Base-by-base conservation (phyloP, 73 alveolate genomes). In the Halteria grandinella region DNA sequence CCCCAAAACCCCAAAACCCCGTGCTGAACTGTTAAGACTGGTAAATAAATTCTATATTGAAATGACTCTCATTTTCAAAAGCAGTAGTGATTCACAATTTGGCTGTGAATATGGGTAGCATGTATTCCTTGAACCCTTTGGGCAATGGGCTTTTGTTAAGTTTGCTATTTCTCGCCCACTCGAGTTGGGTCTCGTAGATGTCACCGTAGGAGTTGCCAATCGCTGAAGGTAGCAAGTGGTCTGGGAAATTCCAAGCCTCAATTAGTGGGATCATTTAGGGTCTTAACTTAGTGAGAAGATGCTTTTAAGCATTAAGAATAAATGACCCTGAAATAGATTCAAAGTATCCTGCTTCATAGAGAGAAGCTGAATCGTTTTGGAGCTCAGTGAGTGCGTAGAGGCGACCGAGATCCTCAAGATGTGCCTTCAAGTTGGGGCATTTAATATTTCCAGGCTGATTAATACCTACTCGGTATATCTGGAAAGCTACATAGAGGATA, bases 201-300 rank as follows among this genome's bases (percentile, higher is more conserved):
- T 83, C 92, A 10, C 92, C 92, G 51, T 59, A 83, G 0, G 75
- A 73, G 55, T 83, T 83, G 7, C 92, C 92, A n/a, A 83, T 83
- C 36, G 76, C 21, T 0, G 85, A 59, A 39, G 40, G 63, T 40
- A 73, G 43, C 8, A 52, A 20, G 53, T 70, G 28, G 54, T 83
- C 92, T 5, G 75, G 66, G 43, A 29, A 5, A 0, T 45, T 25
- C 55, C 36, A 45, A 15, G 79, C 45, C 69, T 83, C 92, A 33
- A 83, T 77, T 15, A 83, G 14, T 20, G 69, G 58, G 11, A 83
- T 47, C 48, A 74, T 59, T 6, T 45, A 58, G 11, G 87, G 87
- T 49, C 92, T 83, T 1, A 83, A 41, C 11, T 7, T 29, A 18
- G 21, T 52, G 20, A 66, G 24, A 8, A 41, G 63, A 31, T 12